Evolutionary conservation across 805 yeast genomes (phyloP), one percentile per base, ranked within the genome.

Genomic region (Komagataella phaffii): DNA sequence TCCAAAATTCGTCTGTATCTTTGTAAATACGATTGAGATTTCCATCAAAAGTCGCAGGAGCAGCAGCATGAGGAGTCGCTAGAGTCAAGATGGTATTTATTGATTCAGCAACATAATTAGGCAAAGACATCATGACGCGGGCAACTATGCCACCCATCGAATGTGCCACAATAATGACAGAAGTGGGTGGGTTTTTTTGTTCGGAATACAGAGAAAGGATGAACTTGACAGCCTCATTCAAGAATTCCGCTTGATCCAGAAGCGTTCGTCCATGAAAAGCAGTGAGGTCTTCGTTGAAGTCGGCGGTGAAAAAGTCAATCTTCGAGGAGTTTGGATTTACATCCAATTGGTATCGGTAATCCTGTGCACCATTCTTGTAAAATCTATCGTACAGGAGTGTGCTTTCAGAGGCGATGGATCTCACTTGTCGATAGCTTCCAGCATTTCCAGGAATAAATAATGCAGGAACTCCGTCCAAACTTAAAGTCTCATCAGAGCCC

Each of bases 61-160:
- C 84, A 0, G 88, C 86, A 0, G 90, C 79, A 63, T 93, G 98
- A 0, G 99, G 99, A 0, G 97, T 80, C 0, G 96, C 84, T 44
- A 91, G 68, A 0, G 98, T 90, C 19, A 90, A 57, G 14, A 91
- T 83, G 0, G 96, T 83, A 60, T 87, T 89, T 18, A 93, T 80
- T 1, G 96, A 84, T 19, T 75, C 77, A 3, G 76, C 76, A 1
- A 71, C 59, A 62, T 88, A 90, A 60, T 88, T 90, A 1, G 88
- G 85, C 51, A 91, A 66, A 0, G 95, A 81, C 6, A 88, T 74
- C 79, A 90, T 79, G 0, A 88, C 82, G 53, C 98, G 73, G 3
- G 96, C 85, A 1, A 93, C 98, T 17, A 91, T 78, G 2, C 99
- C 99, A 46, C 99, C 99, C 99, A 91, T 91, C 0, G 98, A 91